Conservation (phyloP, 768 basidiomycete species). For the Heimioporus sp. region DNA sequence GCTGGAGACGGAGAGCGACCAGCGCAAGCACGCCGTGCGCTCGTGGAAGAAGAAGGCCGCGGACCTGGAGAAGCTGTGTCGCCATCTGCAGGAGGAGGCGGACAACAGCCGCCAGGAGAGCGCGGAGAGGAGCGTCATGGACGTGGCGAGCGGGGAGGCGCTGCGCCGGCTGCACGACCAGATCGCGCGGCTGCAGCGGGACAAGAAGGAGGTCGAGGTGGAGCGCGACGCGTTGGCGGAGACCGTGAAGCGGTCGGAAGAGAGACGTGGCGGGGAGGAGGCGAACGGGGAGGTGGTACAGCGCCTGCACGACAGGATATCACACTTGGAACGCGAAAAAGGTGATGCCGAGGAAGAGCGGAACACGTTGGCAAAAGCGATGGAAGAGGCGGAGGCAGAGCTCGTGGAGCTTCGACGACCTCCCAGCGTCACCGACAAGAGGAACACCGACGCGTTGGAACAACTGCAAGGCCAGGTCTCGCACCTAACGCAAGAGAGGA, state of each 20-base stretch:
- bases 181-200: constrained; percentile 72
- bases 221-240: constrained; percentile 42
- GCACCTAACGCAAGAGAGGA: constrained; percentile 32
- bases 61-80: constrained; percentile 67
- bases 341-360: constrained; percentile 56
- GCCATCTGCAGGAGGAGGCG: constrained; percentile 79
- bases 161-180: constrained; percentile 77
- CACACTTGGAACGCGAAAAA: constrained; percentile 31
- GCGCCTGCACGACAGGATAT: constrained; percentile 15
- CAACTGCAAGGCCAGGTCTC: constrained; percentile 8
- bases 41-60: constrained; percentile 76
- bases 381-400: constrained; percentile 22
- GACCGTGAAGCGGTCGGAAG: constrained; percentile 41
- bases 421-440: constrained; percentile 48
- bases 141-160: constrained; percentile 76
- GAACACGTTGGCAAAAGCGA: constrained; percentile 38
- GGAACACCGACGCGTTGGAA: constrained; percentile 26
- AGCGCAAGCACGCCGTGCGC: constrained; percentile 51
- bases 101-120: constrained; percentile 82
- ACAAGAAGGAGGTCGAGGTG: constrained; percentile 49
- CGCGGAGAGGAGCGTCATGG: constrained; percentile 80
- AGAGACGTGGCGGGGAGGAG: constrained; percentile 64
- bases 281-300: constrained; percentile 24
- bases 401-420: constrained; percentile 41
- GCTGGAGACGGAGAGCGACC: constrained; percentile 61